These are phyloP conservation scores for Saksenaea vasiformis DNA, from an alignment of 371 early-diverging fungal genomes.

Conservation along the genomic window DNA sequence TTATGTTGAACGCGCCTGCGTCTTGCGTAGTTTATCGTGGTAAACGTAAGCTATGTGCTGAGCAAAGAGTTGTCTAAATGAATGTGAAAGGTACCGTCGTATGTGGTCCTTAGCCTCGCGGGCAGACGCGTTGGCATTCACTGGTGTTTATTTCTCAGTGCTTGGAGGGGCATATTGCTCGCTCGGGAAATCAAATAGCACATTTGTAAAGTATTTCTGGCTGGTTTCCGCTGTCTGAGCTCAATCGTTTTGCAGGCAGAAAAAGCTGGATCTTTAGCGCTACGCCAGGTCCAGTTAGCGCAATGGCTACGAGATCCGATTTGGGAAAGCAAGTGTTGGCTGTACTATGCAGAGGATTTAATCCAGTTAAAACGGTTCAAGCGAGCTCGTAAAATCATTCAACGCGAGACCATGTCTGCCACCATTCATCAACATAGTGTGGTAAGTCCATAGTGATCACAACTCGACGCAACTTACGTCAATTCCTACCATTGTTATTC, in stretches of 20 bases:
- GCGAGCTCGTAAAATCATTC: conserved; percentile 37
- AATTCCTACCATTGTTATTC: not conserved
- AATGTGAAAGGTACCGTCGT: conserved; percentile 22
- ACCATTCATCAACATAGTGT: conserved; percentile 13
- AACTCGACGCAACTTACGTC: not conserved
- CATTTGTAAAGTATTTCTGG: conserved; percentile 45
- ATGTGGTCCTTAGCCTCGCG: conserved; percentile 33
- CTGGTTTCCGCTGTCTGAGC: not conserved
- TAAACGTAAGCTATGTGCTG: not conserved
- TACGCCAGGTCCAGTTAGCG: conserved; percentile 47
- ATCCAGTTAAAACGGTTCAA: conserved; percentile 37
- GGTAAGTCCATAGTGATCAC: conserved; percentile 25
- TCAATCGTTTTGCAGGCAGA: conserved; percentile 28
- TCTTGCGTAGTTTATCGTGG: conserved; percentile 9
- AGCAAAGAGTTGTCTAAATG: not conserved
- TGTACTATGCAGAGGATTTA: conserved; percentile 57
- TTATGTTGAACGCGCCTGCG: conserved; percentile 5
- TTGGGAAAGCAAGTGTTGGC: conserved; percentile 55
- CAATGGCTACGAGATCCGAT: conserved; percentile 42
- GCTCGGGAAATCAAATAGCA: conserved; percentile 41
- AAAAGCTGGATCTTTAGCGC: conserved; percentile 48
- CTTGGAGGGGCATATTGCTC: conserved; percentile 58
- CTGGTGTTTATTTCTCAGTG: conserved; percentile 48
- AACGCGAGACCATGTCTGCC: conserved; percentile 26
- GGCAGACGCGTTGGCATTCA: conserved; percentile 38